Evolutionary conservation across 805 yeast species (phyloP), one percentile per base, ranked within the genome.

Genomic region (Kodamaea lidongshanica): DNA sequence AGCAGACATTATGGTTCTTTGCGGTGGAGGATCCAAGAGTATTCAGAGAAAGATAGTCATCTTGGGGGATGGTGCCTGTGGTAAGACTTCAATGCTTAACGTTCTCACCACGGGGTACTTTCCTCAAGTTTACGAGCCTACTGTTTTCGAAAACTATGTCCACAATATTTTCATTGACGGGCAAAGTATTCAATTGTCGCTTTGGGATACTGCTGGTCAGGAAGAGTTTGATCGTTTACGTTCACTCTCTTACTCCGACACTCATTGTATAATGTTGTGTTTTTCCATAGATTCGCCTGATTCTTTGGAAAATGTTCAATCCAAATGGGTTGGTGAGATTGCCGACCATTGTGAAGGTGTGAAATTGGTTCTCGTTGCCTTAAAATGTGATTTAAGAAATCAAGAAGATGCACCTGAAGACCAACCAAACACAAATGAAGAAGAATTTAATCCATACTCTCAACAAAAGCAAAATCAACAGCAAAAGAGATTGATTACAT

Each of bases 161-260:
- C 97, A 89, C 58, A 97, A 89, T 54, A 92, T 89, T 41, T 89
- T 85, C 60, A 87, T 89, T 33, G 98, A 89, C 54, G 89, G 89
- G 30, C 86, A 85, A 54, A 86, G 92, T 28, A 83, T 89, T 46
- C 94, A 88, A 50, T 64, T 89, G 34, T 87, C 96, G 10, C 65
- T 89, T 33, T 92, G 98, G 98, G 98, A 89, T 55, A 89, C 98
- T 5, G 98, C 98, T 1, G 98, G 98, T 6, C 98, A 89, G 65
- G 98, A 89, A 61, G 98, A 89, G 61, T 89, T 89, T 47, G 98
- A 89, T 56, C 72, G 96, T 40, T 70, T 89, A 55, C 74, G 98
- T 55, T 85, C 96, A 1, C 67, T 89, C 38, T 82, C 94, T 28
- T 92, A 92, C 57, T 79, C 88, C 16, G 97, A 92, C 56, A 92